Conservation (phyloP, 306 rosid genomes). For the Vigna nakashimae region DNA sequence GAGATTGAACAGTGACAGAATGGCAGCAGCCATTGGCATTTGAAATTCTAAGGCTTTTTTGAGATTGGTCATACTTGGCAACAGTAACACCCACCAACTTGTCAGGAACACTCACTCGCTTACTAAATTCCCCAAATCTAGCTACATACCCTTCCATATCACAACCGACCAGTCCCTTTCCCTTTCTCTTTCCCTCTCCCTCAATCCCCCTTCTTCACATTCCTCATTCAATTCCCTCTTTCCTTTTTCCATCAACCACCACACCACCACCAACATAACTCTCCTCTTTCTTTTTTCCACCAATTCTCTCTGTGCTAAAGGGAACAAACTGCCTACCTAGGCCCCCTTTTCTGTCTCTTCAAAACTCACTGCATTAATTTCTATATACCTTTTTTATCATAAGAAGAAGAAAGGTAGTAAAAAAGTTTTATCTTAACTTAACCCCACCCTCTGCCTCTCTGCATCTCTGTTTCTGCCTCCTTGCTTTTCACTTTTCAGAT, state of each 20-base stretch:
- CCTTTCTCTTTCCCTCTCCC: neutral
- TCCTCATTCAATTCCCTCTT: neutral
- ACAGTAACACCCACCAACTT: constrained; percentile 47
- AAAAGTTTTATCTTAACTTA: neutral
- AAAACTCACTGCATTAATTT: neutral
- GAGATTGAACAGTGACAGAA: constrained; percentile 46
- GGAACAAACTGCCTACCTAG: constrained; percentile 33
- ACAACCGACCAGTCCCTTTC: constrained; percentile 1
- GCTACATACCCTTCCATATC: neutral
- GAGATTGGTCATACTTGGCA: constrained; percentile 31
- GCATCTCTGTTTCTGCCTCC: neutral
- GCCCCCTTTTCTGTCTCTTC: constrained; percentile 28
- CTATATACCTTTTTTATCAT: neutral
- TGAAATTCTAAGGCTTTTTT: constrained; percentile 38
- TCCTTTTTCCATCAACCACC: constrained; percentile 31
- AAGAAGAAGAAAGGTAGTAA: constrained; percentile 18
- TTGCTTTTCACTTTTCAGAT: constrained; percentile 34
- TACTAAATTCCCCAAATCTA: constrained; percentile 41
- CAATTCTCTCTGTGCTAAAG: constrained; percentile 12
- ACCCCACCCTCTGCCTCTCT: neutral
- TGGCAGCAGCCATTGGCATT: constrained; percentile 49
- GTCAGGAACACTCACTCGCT: constrained; percentile 38
- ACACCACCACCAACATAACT: neutral
- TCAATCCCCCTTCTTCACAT: neutral
- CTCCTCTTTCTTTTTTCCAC: neutral